phyloP scores from a whole-genome alignment of 768 basidiomycete genomes.

The Termitomyces sp. region DNA sequence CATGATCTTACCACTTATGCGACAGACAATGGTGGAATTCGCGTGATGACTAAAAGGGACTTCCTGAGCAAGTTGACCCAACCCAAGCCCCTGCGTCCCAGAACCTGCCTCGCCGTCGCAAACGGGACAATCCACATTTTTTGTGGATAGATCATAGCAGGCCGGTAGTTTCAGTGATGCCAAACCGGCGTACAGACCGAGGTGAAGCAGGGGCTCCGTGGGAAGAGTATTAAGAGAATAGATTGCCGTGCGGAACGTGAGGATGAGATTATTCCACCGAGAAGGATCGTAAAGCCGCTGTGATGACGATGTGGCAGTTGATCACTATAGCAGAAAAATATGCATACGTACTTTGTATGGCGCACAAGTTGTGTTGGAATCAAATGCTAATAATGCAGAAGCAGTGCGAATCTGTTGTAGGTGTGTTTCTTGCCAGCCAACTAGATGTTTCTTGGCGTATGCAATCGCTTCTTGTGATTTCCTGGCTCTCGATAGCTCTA shows the following conservation, averaged over 20 bases:
- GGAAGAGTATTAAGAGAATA: constrained; percentile 86
- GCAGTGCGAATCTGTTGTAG: constrained; percentile 71
- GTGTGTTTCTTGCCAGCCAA: constrained; percentile 81
- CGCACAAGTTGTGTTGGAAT: constrained; percentile 62
- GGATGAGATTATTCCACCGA: constrained; percentile 73
- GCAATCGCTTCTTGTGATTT: constrained; percentile 73
- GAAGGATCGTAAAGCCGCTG: constrained; percentile 79
- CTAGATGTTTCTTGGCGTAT: constrained; percentile 77
- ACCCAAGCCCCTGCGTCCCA: constrained; percentile 36
- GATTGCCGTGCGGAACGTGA: constrained; percentile 80
- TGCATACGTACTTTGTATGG: constrained; percentile 66
- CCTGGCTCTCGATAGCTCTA: constrained; percentile 75
- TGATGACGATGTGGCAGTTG: neutral
- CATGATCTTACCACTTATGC: constrained; percentile 90
- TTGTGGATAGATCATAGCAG: constrained; percentile 59
- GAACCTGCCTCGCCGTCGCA: constrained; percentile 58
- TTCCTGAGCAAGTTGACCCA: constrained; percentile 74
- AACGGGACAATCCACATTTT: constrained; percentile 87
- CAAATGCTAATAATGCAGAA: constrained; percentile 71
- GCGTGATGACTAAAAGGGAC: constrained; percentile 92
- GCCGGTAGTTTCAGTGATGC: constrained; percentile 86
- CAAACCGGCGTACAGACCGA: constrained; percentile 88
- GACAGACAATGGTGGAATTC: constrained; percentile 93
- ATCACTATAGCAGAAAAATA: neutral
- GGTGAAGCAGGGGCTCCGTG: constrained; percentile 78